Percentiles rank a stretch among this genome's conserved stretches.
Evolutionary conservation across 495 filamentous ascomycete species (phyloP).

Genomic region (Parathielavia hyrcaniae): DNA sequence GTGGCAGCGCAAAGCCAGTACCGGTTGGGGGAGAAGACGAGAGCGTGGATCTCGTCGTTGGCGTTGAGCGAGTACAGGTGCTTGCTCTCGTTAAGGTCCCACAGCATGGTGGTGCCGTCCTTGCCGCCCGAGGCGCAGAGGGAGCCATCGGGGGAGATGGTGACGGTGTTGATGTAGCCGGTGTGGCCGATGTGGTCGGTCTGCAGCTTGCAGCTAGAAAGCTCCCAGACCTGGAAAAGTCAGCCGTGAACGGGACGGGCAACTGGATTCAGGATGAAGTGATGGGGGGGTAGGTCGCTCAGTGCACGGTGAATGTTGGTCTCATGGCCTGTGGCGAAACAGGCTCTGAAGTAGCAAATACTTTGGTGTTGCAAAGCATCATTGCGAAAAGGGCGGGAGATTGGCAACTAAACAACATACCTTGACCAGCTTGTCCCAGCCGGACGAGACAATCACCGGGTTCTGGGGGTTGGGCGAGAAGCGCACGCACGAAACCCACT

Average conservation of each 20-base stretch:
- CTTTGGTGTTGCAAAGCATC: conserved; percentile 84
- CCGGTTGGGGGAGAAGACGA: conserved; percentile 99
- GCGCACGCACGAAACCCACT: conserved; percentile 99
- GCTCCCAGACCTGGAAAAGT: conserved; percentile 84
- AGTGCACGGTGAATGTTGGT: conserved; percentile 87
- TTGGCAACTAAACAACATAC: conserved; percentile 54
- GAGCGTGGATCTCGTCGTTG: conserved; percentile 99
- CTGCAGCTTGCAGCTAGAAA: conserved; percentile 97
- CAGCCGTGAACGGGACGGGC: conserved; percentile 11
- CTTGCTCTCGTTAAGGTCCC: conserved; percentile 99
- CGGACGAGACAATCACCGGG: conserved; percentile 97
- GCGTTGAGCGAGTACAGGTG: conserved; percentile 99
- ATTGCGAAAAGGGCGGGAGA: conserved; percentile 42
- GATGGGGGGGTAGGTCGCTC: conserved; percentile 40
- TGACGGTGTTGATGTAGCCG: conserved; percentile 99
- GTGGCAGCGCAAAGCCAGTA: conserved; percentile 99
- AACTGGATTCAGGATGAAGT: conserved; percentile 2
- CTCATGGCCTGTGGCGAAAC: conserved; percentile 71
- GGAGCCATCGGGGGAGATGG: conserved; percentile 98
- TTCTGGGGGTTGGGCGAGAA: conserved; percentile 99
- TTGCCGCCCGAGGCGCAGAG: conserved; percentile 99
- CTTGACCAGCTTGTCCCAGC: conserved; percentile 99
- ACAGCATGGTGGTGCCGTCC: conserved; percentile 99
- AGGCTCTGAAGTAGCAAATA: conserved; percentile 99
- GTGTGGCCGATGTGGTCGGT: conserved; percentile 99